Conservation (phyloP, 345 rosid genomes). For the Psidium guajava region DNA sequence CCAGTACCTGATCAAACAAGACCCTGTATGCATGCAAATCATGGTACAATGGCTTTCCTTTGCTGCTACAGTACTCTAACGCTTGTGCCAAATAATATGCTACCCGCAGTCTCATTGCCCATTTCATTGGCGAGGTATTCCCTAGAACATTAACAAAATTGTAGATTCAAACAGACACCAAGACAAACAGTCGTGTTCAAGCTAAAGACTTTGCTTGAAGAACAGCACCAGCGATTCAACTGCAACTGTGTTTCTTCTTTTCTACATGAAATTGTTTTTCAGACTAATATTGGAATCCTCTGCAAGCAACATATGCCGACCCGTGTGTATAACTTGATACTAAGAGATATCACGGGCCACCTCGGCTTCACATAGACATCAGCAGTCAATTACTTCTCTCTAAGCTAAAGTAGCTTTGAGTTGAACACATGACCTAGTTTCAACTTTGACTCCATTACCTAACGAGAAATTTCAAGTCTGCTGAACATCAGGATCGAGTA, state of each 20-base stretch:
- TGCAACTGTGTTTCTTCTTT: background rate
- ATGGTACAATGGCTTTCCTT: slow-evolving; percentile 33
- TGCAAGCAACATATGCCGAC: background rate
- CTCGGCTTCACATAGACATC: background rate
- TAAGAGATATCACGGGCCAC: background rate
- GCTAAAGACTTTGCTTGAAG: background rate
- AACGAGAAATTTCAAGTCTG: background rate
- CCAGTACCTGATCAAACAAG: slow-evolving; percentile 29
- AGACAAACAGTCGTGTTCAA: background rate
- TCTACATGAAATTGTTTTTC: background rate
- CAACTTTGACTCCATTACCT: background rate
- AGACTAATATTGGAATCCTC: background rate
- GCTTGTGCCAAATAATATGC: slow-evolving; percentile 36
- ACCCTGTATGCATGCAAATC: slow-evolving; percentile 43
- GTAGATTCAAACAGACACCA: background rate
- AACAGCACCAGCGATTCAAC: background rate
- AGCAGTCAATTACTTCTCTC: background rate
- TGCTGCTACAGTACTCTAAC: slow-evolving; percentile 29
- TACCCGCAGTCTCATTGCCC: slow-evolving; percentile 44
- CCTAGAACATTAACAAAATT: slow-evolving; percentile 9
- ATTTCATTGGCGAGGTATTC: slow-evolving; percentile 40
- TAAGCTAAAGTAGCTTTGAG: background rate
- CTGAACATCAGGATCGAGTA: background rate
- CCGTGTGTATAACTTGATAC: background rate
- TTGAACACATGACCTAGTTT: background rate